Conservation (phyloP, 257 asterid species). For the Jaltomata sinuosa region DNA sequence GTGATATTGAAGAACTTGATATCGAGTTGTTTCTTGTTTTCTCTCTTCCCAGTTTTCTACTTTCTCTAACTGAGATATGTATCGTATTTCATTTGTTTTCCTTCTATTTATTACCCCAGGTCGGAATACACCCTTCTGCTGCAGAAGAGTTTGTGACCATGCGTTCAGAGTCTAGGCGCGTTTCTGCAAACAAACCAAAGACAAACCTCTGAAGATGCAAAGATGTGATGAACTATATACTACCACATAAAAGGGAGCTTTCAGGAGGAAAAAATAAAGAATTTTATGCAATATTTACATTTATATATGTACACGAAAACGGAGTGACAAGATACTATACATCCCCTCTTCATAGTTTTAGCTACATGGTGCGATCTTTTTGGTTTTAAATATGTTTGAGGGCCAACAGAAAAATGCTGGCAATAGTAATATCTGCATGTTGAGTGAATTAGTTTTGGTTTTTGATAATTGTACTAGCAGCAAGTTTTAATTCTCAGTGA, state of each 20-base stretch:
- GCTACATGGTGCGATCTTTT: not conserved
- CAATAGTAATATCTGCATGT: not conserved
- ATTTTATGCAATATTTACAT: not conserved
- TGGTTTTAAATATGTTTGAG: not conserved
- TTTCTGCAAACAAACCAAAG: conserved; percentile 53
- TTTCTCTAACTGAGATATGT: not conserved
- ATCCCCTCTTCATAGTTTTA: not conserved
- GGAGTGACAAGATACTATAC: not conserved
- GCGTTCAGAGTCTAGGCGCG: conserved; percentile 61
- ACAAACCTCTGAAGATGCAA: conserved; percentile 32
- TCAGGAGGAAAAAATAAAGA: not conserved
- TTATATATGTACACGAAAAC: not conserved
- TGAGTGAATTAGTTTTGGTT: not conserved
- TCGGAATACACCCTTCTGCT: conserved; percentile 96
- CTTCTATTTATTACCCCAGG: conserved; percentile 27
- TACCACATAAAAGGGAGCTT: not conserved
- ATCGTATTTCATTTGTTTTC: not conserved
- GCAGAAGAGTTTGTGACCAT: conserved; percentile 96
- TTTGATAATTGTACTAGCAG: not conserved
- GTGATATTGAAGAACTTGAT: not conserved
- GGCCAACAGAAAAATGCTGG: not conserved
- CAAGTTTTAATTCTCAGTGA: not conserved
- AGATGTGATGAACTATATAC: not conserved
- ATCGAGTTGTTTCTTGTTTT: not conserved
- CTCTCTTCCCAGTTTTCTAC: not conserved